These are phyloP conservation scores for Ophiostoma ips DNA, from an alignment of 2,329 filamentous ascomycete genomes.

Conservation along the genomic window DNA sequence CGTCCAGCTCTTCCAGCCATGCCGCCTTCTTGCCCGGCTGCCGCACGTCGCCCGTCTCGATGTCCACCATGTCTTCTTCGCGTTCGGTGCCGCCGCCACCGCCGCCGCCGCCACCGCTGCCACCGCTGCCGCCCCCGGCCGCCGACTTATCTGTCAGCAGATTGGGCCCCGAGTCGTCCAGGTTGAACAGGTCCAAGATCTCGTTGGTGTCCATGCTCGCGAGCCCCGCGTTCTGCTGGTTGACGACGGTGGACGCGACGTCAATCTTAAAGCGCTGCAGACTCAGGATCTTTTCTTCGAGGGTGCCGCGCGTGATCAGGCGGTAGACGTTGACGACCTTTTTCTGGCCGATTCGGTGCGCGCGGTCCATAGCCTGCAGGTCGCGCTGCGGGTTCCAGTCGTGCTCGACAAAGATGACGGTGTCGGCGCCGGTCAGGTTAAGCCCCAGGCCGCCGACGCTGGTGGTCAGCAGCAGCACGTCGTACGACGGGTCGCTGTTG, in stretches of 20 bases:
- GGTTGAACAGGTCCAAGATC: constrained; percentile 89
- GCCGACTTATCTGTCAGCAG: constrained; percentile 42
- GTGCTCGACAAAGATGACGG: constrained; percentile 98
- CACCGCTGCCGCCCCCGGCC: constrained; percentile 27
- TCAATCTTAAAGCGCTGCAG: constrained; percentile 99
- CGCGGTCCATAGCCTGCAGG: constrained; percentile 96
- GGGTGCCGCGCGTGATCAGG: constrained; percentile 82
- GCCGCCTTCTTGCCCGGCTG: constrained; percentile 89
- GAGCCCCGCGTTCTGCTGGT: constrained; percentile 93
- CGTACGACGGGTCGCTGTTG: constrained; percentile 94
- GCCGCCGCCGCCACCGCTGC: constrained; percentile 25
- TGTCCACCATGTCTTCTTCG: constrained; percentile 81
- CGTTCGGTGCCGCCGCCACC: constrained; percentile 30
- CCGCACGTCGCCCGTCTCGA: constrained; percentile 79
- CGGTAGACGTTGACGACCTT: constrained; percentile 99
- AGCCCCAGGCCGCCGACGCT: constrained; percentile 88
- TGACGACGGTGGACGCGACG: constrained; percentile 93
- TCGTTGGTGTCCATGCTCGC: constrained; percentile 97
- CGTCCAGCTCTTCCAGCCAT: constrained; percentile 86
- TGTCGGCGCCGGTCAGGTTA: constrained; percentile 92
- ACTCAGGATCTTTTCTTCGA: constrained; percentile 97
- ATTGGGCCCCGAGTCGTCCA: constrained; percentile 62
- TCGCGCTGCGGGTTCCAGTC: constrained; percentile 99
- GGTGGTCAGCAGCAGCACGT: constrained; percentile 84
- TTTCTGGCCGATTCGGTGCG: constrained; percentile 96